Base-by-base conservation (phyloP, 2,329 filamentous ascomycete species). In the Colletotrichum lupini region DNA sequence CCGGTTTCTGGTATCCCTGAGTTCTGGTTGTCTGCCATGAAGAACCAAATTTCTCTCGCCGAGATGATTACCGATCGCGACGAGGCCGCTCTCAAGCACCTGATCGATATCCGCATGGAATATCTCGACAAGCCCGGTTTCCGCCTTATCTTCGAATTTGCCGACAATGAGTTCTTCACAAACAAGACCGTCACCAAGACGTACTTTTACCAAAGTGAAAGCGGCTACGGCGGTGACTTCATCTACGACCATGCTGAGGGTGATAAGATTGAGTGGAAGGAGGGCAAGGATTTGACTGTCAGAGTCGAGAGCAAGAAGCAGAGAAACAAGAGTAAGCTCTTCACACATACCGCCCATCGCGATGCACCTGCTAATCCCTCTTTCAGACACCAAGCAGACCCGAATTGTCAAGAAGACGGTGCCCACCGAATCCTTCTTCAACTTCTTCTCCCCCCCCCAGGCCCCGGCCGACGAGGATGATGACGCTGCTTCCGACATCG, bases 1-100 rank as follows among this genome's bases (percentile, higher is more conserved):
- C 77, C 84, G 49, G 83, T 93, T 76, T 88, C 91, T 80, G 97
- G 97, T 84, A 98, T 99, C 76, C 97, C 97, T 76, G 97, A 99
- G 86, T 99, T 99, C 90, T 99, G 97, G 97, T 90, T 99, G 63
- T 98, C 96, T 75, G 96, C 97, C 78, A 98, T 99, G 96, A 99
- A 99, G 91, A 99, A 99, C 89, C 96, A 98, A 84, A 91, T 97
- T 80, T 97, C 95, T 35, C 92, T 99, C 69, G 95, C 96, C 69
- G 97, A 99, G 86, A 98, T 98, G 91, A 98, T 99, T 83, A 99
- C 97, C 80, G 97, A 98, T 80, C 94, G 95, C 77, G 97, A 99
- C 82, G 97, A 99, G 90, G 92, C 91, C 77, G 97, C 95, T 66
- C 92, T 99, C 72, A 97, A 97, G 87, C 89, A 93, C 81, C 89